Base-by-base conservation (phyloP, 306 rosid genomes). In the Mimosa pudica region DNA sequence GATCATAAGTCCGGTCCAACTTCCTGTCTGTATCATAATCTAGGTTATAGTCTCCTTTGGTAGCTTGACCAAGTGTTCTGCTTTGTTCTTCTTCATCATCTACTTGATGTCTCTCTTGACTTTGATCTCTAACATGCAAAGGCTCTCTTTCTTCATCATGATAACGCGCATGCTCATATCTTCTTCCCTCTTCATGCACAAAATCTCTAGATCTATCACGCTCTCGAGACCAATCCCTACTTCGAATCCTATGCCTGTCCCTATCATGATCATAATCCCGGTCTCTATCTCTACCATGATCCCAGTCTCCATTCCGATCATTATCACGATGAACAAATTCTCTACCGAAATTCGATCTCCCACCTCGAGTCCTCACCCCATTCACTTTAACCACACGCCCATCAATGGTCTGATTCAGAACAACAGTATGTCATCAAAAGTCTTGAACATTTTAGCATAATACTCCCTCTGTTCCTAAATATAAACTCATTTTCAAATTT, bases 361-460 rank as follows among this genome's bases (percentile, higher is more conserved):
- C 96, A 46, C 86, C 90, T 87, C 98, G 87, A 82, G 84, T 67
- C 81, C 81, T 89, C 63, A 90, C 99, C 80, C 81, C 92, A 82
- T 89, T 95, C n/a, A 95, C 99, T 84, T 86, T 89, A 73, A 95
- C 87, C 69, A 90, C 86, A 30, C 96, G 89, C 65, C 98, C 99
- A 24, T 85, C 90, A 80, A 95, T 85, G 84, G 86, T 89, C 99
- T 93, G 81, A 77, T 88, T 80, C 84, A 82, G 65, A 87, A 65
- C 55, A 83, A 71, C 74, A 78, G 6, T 69, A 61, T 20, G 83
- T 86, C 82, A 86, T 86, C 82, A 86, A 58, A 61, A 2, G 16
- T 55, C 32, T 55, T 2, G 75, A 70, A 80, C 76, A 48, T 12
- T 77, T 55, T 5, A 87, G 76, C 79, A 36, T 18, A 73, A 38